Evolutionary conservation across 2,329 filamentous ascomycete genomes (phyloP), one percentile per base, ranked within the genome.

Genomic region (Hypoxylon sp.): DNA sequence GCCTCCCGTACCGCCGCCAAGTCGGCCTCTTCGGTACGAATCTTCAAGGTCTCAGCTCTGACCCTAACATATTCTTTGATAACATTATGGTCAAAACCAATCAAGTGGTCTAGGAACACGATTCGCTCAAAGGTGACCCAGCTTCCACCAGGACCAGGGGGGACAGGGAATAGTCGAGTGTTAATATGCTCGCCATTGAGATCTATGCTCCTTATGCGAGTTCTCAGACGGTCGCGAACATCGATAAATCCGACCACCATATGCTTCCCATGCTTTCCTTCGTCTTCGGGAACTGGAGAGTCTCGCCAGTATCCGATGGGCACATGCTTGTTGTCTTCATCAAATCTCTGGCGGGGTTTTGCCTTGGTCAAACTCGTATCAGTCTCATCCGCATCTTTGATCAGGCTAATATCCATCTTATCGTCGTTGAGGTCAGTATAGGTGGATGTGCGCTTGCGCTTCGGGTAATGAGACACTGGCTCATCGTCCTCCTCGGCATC

Each of bases 61-160:
- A 89, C 78, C 68, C 87, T 87, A 54, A 90, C 87, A 63, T 88
- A 91, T 73, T 90, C 88, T 72, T 90, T 90, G 33, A 91, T 78
- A 33, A 88, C 84, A 29, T 85, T 82, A 52, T 89, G 84, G 56
- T 87, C 84, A 3, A 89, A 78, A 2, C 83, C 83, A 13, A 86
- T 80, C 0, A 91, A 83, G 63, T 89, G 87, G 6, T 84, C 76
- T 2, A 86, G 84, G 72, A 90, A 90, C 22, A 88, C 83, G 31
- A 90, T 83, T 19, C 86, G 82, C 63, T 89, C 86, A 71, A 90
- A 90, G 0, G 87, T 90, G 24, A 90, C 87, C 88, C 88, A 90
- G 75, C 87, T 89, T 58, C 87, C 88, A 22, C 88, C 88, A 1
- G 87, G 86, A 0, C 87, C 88, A 2, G 86, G 84, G 1, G 87